phyloP scores from a whole-genome alignment of 768 basidiomycete genomes.

The Tricholoma terreum region DNA sequence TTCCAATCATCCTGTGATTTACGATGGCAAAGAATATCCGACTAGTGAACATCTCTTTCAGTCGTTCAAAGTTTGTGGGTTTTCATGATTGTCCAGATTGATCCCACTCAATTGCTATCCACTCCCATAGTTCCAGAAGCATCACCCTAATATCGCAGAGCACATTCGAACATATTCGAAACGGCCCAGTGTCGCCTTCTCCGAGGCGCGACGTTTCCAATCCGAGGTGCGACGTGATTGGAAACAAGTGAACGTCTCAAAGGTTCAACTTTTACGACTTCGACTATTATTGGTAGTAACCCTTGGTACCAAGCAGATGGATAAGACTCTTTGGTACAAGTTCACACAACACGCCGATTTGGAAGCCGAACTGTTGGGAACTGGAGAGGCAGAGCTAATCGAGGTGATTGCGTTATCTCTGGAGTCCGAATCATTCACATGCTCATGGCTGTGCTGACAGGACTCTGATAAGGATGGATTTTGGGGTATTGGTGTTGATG shows the following conservation, averaged over 20 bases:
- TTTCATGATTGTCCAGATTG: not conserved
- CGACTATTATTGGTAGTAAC: no score
- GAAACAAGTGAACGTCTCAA: conserved; percentile 65
- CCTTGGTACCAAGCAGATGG: no score
- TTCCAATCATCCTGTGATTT: conserved; percentile 60
- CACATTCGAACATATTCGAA: conserved; percentile 64
- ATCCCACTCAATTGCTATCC: conserved; percentile 7
- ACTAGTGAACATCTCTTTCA: conserved; percentile 80
- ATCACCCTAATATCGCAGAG: conserved; percentile 62
- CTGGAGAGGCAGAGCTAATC: conserved; percentile 64
- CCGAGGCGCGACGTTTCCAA: conserved; percentile 66
- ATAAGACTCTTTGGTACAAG: conserved; percentile 59
- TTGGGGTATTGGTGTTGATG: conserved; percentile 69
- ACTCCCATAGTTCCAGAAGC: conserved; percentile 50
- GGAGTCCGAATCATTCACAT: not conserved
- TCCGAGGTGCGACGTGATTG: conserved; percentile 63
- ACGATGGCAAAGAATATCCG: conserved; percentile 63
- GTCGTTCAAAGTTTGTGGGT: conserved; percentile 57
- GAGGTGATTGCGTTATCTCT: conserved; percentile 44
- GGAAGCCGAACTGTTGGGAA: conserved; percentile 53
- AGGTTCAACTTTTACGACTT: no score
- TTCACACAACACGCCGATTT: conserved; percentile 68
- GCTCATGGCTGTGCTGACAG: conserved; percentile 31
- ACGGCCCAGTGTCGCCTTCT: conserved; percentile 60
- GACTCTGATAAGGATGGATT: conserved; percentile 71